Conservation (phyloP, 2,329 filamentous ascomycete species). For the Aspergillus texensis region DNA sequence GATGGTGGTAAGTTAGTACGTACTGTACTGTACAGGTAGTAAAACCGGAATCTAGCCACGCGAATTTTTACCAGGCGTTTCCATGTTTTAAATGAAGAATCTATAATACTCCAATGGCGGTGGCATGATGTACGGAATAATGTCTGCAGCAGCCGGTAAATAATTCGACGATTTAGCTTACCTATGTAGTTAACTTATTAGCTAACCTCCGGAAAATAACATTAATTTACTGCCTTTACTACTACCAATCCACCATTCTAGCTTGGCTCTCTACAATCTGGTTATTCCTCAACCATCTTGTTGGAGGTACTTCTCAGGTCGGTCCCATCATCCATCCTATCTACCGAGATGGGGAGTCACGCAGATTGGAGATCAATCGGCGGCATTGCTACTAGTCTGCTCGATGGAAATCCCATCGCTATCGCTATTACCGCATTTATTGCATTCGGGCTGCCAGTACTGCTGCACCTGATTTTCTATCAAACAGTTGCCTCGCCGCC, state of each 20-base stretch:
- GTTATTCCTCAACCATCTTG: background rate
- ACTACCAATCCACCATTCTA: background rate
- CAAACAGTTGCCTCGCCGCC: slow-evolving; percentile 64
- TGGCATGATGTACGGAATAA: background rate
- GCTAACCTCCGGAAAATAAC: background rate
- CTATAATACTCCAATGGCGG: background rate
- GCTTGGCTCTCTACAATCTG: background rate
- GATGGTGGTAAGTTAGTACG: too few relatives aligned
- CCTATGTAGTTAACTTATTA: background rate
- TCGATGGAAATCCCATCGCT: slow-evolving; percentile 45
- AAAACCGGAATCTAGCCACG: background rate
- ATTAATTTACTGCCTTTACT: background rate
- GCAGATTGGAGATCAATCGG: slow-evolving; percentile 42
- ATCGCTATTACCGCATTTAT: slow-evolving; percentile 71
- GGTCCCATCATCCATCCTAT: background rate
- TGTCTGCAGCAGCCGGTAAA: background rate
- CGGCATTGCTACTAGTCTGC: slow-evolving; percentile 44
- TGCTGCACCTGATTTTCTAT: slow-evolving; percentile 77
- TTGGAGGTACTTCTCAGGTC: background rate
- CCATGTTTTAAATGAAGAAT: too few relatives aligned
- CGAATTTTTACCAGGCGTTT: too few relatives aligned
- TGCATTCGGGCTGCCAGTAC: slow-evolving; percentile 71
- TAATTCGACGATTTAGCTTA: background rate
- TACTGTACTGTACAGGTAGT: background rate
- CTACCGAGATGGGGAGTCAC: slow-evolving; percentile 29